Percentiles rank a stretch among this genome's conserved stretches.
These are phyloP conservation scores for Triticum urartu DNA, from an alignment of 176 grass and related monocot species.

Conservation along the genomic window DNA sequence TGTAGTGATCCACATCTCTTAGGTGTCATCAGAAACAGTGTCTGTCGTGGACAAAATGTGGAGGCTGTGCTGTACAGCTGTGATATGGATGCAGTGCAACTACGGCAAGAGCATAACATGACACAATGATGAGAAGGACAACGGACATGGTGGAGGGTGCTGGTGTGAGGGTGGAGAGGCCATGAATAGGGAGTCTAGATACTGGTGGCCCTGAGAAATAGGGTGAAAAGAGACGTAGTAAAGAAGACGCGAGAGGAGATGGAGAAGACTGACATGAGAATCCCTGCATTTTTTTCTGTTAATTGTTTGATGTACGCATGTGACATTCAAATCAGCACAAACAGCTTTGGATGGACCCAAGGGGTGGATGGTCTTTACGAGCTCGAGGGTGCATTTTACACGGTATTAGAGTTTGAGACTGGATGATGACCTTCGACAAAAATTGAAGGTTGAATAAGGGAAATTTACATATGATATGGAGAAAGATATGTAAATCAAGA, in stretches of 20 bases:
- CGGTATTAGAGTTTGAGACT: neutral
- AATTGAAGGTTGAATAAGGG: neutral
- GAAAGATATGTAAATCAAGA: neutral
- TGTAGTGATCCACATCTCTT: neutral
- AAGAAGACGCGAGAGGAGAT: neutral
- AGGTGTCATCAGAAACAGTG: neutral
- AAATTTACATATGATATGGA: neutral
- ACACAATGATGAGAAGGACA: neutral
- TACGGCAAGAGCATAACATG: neutral
- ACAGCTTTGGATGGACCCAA: neutral
- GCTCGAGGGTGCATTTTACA: neutral
- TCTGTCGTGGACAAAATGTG: neutral
- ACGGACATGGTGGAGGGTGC: neutral
- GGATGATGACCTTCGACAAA: neutral
- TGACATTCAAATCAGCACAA: neutral
- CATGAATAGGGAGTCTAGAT: neutral
- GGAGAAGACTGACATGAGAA: neutral
- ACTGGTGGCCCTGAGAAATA: neutral
- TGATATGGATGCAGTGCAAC: neutral
- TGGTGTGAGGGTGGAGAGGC: neutral
- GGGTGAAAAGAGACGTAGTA: neutral
- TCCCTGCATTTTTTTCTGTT: neutral
- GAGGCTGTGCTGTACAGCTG: neutral
- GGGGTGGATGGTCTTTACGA: neutral
- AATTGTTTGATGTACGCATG: neutral